Evolutionary conservation across 495 filamentous ascomycete genomes (phyloP).

Genomic region (Aspergillus saccharolyticus): DNA sequence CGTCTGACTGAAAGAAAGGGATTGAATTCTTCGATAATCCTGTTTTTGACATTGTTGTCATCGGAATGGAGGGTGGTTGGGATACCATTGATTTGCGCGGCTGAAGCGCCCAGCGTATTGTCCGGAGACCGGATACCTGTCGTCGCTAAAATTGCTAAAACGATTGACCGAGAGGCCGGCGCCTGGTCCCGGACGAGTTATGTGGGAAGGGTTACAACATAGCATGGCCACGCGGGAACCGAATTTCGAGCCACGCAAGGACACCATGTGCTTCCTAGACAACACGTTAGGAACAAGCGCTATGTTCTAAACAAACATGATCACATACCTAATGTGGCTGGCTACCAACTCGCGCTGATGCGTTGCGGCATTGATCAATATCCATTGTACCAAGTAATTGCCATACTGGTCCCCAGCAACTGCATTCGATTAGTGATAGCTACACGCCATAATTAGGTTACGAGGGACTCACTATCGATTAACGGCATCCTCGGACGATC

Average conservation of each 20-base stretch:
- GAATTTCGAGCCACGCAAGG: conserved; percentile 95
- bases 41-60: conserved; percentile 16
- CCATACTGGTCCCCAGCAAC: conserved; percentile 97
- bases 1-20: neutral
- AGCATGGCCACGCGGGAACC: conserved; percentile 98
- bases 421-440: conserved; percentile 31
- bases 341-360: conserved; percentile 92
- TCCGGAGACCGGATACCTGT: conserved; percentile 29
- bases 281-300: conserved; percentile 5
- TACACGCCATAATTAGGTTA: neutral
- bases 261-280: conserved; percentile 94
- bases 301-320: neutral
- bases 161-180: conserved; percentile 59
- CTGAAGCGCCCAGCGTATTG: conserved; percentile 30
- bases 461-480: conserved; percentile 71
- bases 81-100: conserved; percentile 37
- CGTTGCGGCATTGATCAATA: conserved; percentile 77
- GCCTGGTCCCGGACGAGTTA: conserved; percentile 80
- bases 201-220: conserved; percentile 86
- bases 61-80: conserved; percentile 35
- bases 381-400: conserved; percentile 97
- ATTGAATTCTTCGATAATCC: neutral
- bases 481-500: conserved; percentile 94
- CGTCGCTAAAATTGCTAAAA: conserved; percentile 51
- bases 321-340: conserved; percentile 69